Percentiles rank a stretch among this genome's conserved stretches.
These are phyloP conservation scores for Suillus hirtellus DNA, from an alignment of 768 basidiomycete species.

Conservation along the genomic window DNA sequence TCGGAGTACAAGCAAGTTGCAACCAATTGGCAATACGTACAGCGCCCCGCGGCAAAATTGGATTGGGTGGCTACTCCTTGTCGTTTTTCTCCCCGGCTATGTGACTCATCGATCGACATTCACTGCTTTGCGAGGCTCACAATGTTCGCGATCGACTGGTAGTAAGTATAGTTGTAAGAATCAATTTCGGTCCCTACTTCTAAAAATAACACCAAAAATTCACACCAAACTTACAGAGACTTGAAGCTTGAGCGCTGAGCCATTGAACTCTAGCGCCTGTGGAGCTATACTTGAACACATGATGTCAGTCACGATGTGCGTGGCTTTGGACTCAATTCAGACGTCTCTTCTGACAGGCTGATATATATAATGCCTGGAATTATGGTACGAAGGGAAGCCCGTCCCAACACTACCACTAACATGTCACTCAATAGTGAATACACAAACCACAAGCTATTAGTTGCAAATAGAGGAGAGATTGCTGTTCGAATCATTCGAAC, in stretches of 20 bases:
- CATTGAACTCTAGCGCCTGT: no score
- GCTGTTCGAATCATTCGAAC: constrained; percentile 63
- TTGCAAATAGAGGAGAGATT: constrained; percentile 76
- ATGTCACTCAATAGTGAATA: constrained; percentile 20
- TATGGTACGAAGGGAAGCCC: not conserved
- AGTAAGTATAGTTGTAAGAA: not conserved
- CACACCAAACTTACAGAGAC: not conserved
- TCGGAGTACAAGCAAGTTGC: not conserved
- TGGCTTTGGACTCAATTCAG: not conserved
- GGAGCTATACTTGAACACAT: not conserved
- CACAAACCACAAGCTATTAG: constrained; percentile 50
- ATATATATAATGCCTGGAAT: not conserved
- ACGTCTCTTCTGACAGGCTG: not conserved
- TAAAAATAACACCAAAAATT: not conserved
- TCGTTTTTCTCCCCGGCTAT: no score
- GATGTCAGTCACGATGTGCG: not conserved
- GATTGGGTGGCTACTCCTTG: no score
- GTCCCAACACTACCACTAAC: not conserved
- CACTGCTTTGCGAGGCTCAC: not conserved
- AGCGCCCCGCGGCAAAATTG: no score
- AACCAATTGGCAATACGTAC: no score
- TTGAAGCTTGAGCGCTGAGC: no score
- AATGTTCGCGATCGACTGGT: not conserved
- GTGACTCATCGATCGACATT: no score
- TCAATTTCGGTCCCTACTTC: no score